A percentile compares a stretch with the other conserved stretches of the same genome.
These are phyloP conservation scores for Mycena pura DNA, from an alignment of 768 basidiomycete species.

Conservation along the genomic window DNA sequence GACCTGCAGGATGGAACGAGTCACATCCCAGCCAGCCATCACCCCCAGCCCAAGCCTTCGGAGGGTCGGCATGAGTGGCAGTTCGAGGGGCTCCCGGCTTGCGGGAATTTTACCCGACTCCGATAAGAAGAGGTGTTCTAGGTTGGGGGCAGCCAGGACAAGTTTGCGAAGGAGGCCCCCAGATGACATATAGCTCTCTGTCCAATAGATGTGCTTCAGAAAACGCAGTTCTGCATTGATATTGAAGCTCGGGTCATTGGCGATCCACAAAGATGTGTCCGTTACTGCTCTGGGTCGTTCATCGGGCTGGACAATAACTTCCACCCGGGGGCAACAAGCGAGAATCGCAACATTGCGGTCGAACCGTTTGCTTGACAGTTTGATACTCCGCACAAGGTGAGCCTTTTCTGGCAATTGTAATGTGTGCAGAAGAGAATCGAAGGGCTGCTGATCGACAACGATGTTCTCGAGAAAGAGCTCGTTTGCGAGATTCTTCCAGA, in stretches of 20 bases:
- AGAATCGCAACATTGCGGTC: slow-evolving; percentile 16
- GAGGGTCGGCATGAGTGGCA: background rate
- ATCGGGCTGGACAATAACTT: slow-evolving; percentile 11
- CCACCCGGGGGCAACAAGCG: background rate
- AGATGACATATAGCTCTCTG: background rate
- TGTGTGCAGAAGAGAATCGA: background rate
- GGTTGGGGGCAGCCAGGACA: background rate
- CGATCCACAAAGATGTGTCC: too few relatives aligned
- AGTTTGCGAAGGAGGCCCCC: background rate
- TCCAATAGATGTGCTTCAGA: slow-evolving; percentile 10
- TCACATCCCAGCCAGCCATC: background rate
- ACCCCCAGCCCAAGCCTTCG: background rate
- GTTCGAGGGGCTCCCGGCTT: too few relatives aligned
- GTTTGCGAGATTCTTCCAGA: slow-evolving; percentile 15
- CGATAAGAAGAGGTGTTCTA: background rate
- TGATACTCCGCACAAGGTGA: slow-evolving; percentile 12
- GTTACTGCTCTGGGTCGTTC: background rate
- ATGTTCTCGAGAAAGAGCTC: slow-evolving; percentile 20
- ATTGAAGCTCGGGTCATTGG: background rate
- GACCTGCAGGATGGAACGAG: background rate
- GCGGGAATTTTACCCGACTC: background rate
- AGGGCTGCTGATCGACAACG: background rate
- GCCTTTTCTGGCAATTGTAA: background rate
- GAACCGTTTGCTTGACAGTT: background rate
- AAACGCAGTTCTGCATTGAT: background rate